Conservation (phyloP, 2,329 filamentous ascomycete genomes). For the Penicillium palitans region DNA sequence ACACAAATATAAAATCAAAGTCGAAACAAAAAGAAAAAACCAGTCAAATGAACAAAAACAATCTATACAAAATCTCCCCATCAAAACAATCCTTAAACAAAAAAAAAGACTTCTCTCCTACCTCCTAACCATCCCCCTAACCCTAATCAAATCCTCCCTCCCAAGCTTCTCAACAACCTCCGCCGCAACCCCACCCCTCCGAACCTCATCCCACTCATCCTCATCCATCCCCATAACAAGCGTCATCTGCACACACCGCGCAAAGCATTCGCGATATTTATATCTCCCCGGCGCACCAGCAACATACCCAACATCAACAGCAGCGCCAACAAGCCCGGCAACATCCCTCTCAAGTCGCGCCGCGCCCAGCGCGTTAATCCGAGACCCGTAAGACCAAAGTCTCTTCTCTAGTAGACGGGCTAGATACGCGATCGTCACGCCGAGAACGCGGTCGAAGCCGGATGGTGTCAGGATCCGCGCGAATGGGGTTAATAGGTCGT, state of each 20-base stretch:
- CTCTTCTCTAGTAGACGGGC: conserved; percentile 81
- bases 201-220: conserved; percentile 86
- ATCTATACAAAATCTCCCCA: neutral
- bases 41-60: neutral
- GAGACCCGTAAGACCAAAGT: conserved; percentile 75
- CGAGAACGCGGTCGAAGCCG: conserved; percentile 74
- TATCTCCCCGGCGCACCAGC: conserved; percentile 58
- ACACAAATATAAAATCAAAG: neutral
- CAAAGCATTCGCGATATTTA: conserved; percentile 73
- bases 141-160: conserved; percentile 70
- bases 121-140: conserved; percentile 65
- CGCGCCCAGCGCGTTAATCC: conserved; percentile 77
- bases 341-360: conserved; percentile 83
- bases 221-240: conserved; percentile 93
- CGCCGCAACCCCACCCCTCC: conserved; percentile 47
- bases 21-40: neutral
- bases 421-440: conserved; percentile 72
- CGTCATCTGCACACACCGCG: conserved; percentile 73
- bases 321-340: conserved; percentile 64
- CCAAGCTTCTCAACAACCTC: conserved; percentile 65
- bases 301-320: conserved; percentile 41
- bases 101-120: neutral
- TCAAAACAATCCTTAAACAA: neutral
- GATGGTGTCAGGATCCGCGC: conserved; percentile 77
- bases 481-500: conserved; percentile 79